Percentiles rank a stretch among this genome's conserved stretches.
These are phyloP conservation scores for Metarhizium guizhouense DNA, from an alignment of 2,329 filamentous ascomycete genomes.

Conservation along the genomic window DNA sequence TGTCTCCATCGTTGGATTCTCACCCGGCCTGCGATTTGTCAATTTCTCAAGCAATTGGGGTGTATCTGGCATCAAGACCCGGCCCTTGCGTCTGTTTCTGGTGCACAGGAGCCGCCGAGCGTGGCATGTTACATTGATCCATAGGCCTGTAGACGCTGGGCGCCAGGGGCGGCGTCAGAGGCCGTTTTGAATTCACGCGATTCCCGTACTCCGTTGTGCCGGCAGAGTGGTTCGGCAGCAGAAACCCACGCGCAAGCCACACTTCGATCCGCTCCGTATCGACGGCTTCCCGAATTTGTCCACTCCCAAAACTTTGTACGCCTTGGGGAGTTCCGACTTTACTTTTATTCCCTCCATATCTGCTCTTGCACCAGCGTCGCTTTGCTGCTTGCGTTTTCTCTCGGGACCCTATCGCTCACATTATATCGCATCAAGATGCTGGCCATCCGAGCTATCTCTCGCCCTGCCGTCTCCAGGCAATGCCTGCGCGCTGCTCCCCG, in stretches of 20 bases:
- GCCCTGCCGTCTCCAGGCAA: slow-evolving; percentile 62
- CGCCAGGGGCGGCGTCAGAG: not conserved
- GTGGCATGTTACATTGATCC: not conserved
- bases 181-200: slow-evolving; percentile 3
- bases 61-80: not conserved
- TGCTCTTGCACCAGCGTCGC: slow-evolving; percentile 10
- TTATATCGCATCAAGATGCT: slow-evolving; percentile 54
- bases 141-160: not conserved
- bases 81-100: not conserved
- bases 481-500: slow-evolving; percentile 62
- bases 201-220: not conserved
- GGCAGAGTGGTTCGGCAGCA: not conserved
- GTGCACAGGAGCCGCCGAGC: not conserved
- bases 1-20: not conserved
- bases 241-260: slow-evolving; percentile 4
- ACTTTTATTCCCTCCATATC: slow-evolving; percentile 8
- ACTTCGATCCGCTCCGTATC: slow-evolving; percentile 6
- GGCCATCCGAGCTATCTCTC: slow-evolving; percentile 68
- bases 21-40: not conserved
- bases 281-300: slow-evolving; percentile 12
- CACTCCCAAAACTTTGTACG: slow-evolving; percentile 9
- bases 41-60: not conserved
- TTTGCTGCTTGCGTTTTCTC: slow-evolving; percentile 15
- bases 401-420: slow-evolving; percentile 11
- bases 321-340: not conserved